Evolutionary conservation across 768 basidiomycete species (phyloP), one percentile per base, ranked within the genome.

Genomic region (Boletus vermiculosoides): DNA sequence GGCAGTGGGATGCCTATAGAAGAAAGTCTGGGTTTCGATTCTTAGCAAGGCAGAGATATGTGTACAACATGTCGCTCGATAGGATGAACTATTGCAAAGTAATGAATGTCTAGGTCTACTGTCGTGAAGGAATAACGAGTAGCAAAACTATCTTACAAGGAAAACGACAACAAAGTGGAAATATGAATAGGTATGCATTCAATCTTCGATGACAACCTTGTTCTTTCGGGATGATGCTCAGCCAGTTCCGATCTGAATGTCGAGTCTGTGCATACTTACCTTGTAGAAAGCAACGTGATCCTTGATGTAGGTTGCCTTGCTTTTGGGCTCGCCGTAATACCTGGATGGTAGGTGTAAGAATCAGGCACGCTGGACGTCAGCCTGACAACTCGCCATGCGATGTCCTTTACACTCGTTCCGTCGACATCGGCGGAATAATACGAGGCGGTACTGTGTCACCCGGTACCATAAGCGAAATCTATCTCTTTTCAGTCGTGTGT

Each of bases 261-360:
- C 3, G 31, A 13, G 39, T 16, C 20, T 8, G 33, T 3, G 16
- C 22, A 41, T n/a, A 22, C 64, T 68, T 56, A 83, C 88, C 80
- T 90, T 90, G 77, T 92, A 88, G 67, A 92, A 91, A 0, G 90
- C 91, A 22, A 91, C 77, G 65, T 85, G 83, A 11, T 77, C 77
- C 68, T 87, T 79, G 65, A 92, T 87, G 6, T 80, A 66, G 47
- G 81, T 76, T 0, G 88, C 90, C 58, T 78, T 80, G 5, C 80
- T 73, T 28, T 76, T 80, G 0, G 86, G 74, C 1, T 76, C 51
- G 0, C 87, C 82, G 63, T 91, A 91, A 63, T 84, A 87, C 87
- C 88, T 88, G 58, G n/a, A 20, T 28, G 28, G 48, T 23, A 39
- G 23, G 28, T 6, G 33, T 39, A 33, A 51, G 49, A 42, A 39